These are phyloP conservation scores for Chalara sp. DNA, from an alignment of 2,329 filamentous ascomycete species.

Conservation along the genomic window DNA sequence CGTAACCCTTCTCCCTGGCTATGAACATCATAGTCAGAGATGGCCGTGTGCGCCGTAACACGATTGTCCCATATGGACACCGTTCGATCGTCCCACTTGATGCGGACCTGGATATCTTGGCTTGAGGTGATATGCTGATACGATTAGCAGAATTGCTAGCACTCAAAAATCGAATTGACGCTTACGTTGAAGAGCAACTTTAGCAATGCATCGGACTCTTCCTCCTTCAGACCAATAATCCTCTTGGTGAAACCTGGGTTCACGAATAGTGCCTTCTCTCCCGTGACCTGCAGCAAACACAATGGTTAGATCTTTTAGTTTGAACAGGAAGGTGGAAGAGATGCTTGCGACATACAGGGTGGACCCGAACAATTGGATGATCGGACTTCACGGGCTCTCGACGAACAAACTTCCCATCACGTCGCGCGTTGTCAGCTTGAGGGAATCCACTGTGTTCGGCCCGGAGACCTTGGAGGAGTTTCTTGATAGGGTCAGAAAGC, in stretches of 20 bases:
- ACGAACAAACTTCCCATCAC: slow-evolving; percentile 60
- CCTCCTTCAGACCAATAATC: slow-evolving; percentile 76
- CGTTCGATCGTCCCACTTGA: slow-evolving; percentile 69
- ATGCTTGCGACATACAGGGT: slow-evolving; percentile 41
- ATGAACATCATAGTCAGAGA: slow-evolving; percentile 36
- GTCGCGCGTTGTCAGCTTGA: slow-evolving; percentile 61
- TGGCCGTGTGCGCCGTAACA: slow-evolving; percentile 27
- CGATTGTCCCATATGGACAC: slow-evolving; percentile 69
- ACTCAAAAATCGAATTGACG: neutral
- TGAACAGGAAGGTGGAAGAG: too few relatives aligned
- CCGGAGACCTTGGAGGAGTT: slow-evolving; percentile 69
- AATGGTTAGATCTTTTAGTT: too few relatives aligned
- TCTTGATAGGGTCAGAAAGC: slow-evolving; percentile 68
- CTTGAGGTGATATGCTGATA: slow-evolving; percentile 54
- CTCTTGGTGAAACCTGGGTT: slow-evolving; percentile 74
- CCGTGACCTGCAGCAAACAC: slow-evolving; percentile 37
- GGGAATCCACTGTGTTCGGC: slow-evolving; percentile 75
- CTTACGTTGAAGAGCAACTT: slow-evolving; percentile 58
- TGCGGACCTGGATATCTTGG: slow-evolving; percentile 63
- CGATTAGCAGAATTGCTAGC: neutral
- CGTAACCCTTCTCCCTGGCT: slow-evolving; percentile 33
- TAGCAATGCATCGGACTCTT: slow-evolving; percentile 69
- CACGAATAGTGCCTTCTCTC: slow-evolving; percentile 73
- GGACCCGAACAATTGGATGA: slow-evolving; percentile 72
- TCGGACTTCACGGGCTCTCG: slow-evolving; percentile 65